A percentile compares a stretch with the other conserved stretches of the same genome.
phyloP scores from a whole-genome alignment of 441 rosid species.

The Populus tomentosa region DNA sequence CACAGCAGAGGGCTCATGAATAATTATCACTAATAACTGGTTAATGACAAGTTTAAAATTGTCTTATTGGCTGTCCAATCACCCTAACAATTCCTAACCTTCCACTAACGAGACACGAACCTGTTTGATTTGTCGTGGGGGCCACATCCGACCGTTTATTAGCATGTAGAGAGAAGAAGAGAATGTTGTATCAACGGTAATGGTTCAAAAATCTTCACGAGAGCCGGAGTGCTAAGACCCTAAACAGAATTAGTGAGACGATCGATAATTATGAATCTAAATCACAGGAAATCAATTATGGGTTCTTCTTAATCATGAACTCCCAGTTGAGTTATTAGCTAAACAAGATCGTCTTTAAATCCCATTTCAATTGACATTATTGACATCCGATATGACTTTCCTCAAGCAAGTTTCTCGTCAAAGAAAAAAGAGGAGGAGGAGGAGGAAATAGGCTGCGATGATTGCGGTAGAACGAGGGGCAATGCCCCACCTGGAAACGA shows the following conservation, averaged over 20 bases:
- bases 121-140: background rate
- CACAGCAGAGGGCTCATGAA: background rate
- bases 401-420: no score
- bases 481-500: slow-evolving; percentile 9
- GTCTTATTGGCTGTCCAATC: slow-evolving; percentile 10
- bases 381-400: no score
- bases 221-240: no score
- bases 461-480: slow-evolving; percentile 18
- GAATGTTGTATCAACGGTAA: background rate
- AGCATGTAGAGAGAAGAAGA: background rate
- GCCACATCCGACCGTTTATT: background rate
- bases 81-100: background rate
- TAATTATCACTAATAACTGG: background rate
- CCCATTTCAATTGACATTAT: no score
- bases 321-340: no score
- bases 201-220: background rate
- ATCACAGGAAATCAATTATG: no score
- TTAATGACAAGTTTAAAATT: slow-evolving; percentile 9
- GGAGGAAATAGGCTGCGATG: slow-evolving; percentile 23
- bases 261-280: no score
- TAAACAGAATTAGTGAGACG: no score
- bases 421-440: background rate
- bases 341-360: no score
- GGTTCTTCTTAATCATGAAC: no score
- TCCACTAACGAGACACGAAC: slow-evolving; percentile 5